phyloP scores from a whole-genome alignment of 805 yeast genomes.

The Teunomyces stri region DNA sequence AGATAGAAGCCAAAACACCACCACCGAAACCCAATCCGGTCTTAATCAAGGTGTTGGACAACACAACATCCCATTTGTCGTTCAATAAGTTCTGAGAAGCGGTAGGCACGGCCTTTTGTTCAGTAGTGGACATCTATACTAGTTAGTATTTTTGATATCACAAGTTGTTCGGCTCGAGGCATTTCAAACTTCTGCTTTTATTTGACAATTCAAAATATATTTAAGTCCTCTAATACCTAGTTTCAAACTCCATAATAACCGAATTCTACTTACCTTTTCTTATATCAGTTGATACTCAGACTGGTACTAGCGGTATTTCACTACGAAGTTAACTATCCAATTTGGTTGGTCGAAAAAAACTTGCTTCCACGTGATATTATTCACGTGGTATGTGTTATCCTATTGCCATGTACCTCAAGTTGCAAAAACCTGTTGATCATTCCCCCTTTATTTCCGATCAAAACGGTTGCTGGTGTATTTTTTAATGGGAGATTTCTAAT shows the following conservation, averaged over 20 bases:
- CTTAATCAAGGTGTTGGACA: slow-evolving; percentile 91
- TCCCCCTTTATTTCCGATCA: too few species aligned
- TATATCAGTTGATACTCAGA: slow-evolving; percentile 2
- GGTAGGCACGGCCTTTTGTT: slow-evolving; percentile 33
- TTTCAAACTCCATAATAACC: background rate
- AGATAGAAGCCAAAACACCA: slow-evolving; percentile 89
- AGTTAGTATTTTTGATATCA: slow-evolving; percentile 3
- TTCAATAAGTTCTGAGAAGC: slow-evolving; percentile 59
- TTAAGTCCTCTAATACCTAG: background rate
- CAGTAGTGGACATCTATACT: slow-evolving; percentile 25
- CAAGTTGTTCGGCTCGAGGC: background rate
- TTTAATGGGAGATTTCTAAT: background rate
- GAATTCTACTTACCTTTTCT: background rate
- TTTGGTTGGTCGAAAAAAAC: slow-evolving; percentile 4
- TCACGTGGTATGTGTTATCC: background rate
- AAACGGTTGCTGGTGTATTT: too few species aligned
- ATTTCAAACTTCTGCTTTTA: background rate
- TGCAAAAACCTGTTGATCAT: too few species aligned
- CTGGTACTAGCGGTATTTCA: slow-evolving; percentile 2
- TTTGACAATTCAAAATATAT: background rate
- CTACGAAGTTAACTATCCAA: slow-evolving; percentile 1
- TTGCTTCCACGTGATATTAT: background rate
- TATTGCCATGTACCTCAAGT: too few species aligned
- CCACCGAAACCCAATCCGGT: slow-evolving; percentile 96
- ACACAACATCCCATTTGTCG: slow-evolving; percentile 91